Evolutionary conservation across 1,284 basidiomycete species (phyloP).

Genomic region (Malassezia obtusa): DNA sequence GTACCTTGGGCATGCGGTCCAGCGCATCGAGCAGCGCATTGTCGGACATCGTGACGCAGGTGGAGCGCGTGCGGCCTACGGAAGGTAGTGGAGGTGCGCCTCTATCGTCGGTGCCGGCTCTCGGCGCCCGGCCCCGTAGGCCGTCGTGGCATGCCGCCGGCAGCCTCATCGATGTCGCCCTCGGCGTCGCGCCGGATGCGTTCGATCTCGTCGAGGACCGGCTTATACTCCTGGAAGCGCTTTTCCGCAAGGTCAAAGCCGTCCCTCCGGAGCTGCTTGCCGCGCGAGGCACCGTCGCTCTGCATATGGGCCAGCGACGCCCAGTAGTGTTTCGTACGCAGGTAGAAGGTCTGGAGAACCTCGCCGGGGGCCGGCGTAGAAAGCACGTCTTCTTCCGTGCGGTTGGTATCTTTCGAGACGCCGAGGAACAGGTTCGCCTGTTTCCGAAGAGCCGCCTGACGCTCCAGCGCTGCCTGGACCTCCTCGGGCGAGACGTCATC

Average conservation of each 20-base stretch:
- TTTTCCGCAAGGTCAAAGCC: slow-evolving; percentile 50
- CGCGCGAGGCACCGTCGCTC: slow-evolving; percentile 57
- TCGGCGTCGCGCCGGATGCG: slow-evolving; percentile 71
- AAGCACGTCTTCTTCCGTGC: slow-evolving; percentile 63
- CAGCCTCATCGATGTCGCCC: slow-evolving; percentile 64
- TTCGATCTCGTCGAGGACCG: slow-evolving; percentile 56
- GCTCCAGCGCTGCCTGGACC: slow-evolving; percentile 19
- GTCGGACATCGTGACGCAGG: slow-evolving; percentile 22
- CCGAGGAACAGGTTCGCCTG: slow-evolving; percentile 66
- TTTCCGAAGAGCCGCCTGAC: slow-evolving; percentile 55
- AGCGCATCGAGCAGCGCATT: slow-evolving; percentile 29
- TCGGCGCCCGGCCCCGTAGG: slow-evolving; percentile 45
- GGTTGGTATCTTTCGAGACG: slow-evolving; percentile 59
- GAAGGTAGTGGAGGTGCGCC: neutral
- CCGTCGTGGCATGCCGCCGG: slow-evolving; percentile 50
- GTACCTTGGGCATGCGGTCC: slow-evolving; percentile 33
- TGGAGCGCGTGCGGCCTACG: neutral
- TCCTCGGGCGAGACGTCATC: slow-evolving; percentile 20
- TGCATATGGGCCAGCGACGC: slow-evolving; percentile 59
- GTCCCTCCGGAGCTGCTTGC: slow-evolving; percentile 68
- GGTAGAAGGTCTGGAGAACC: slow-evolving; percentile 72
- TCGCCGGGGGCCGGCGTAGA: slow-evolving; percentile 83
- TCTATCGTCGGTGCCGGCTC: slow-evolving; percentile 31
- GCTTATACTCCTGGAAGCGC: slow-evolving; percentile 43
- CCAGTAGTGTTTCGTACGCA: slow-evolving; percentile 63